These are phyloP conservation scores for Pezicula neosporulosa DNA, from an alignment of 2,329 filamentous ascomycete genomes.

Conservation along the genomic window DNA sequence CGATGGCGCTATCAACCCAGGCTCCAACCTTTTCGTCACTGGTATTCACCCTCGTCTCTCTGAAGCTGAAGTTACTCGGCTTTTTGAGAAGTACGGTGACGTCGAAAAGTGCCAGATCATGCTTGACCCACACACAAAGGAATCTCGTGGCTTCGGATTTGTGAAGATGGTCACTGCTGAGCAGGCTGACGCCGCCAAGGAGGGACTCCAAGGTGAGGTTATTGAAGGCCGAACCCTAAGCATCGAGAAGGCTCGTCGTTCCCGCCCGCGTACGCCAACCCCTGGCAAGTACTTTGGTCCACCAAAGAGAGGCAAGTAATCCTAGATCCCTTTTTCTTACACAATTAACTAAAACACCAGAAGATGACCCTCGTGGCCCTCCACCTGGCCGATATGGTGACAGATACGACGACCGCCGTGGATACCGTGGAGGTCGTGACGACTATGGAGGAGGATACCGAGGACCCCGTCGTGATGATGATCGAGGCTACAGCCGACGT, in stretches of 20 bases:
- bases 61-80: constrained; percentile 85
- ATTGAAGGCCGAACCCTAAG: constrained; percentile 94
- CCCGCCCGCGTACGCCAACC: constrained; percentile 90
- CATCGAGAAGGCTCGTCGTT: constrained; percentile 97
- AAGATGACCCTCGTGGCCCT: constrained; percentile 47
- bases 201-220: constrained; percentile 89
- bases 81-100: constrained; percentile 98
- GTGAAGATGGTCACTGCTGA: constrained; percentile 98
- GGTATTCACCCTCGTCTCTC: constrained; percentile 91
- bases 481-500: constrained; percentile 30
- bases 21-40: constrained; percentile 98
- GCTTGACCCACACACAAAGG: constrained; percentile 96
- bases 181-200: constrained; percentile 94
- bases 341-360: constrained; percentile 34
- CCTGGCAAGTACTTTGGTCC: constrained; percentile 99
- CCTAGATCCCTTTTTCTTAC: constrained; percentile 34
- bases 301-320: constrained; percentile 83
- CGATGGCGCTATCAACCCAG: constrained; percentile 82
- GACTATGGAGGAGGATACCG: constrained; percentile 54
- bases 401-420: constrained; percentile 61
- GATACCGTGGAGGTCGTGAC: constrained; percentile 44
- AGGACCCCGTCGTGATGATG: constrained; percentile 38
- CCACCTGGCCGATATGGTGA: constrained; percentile 45
- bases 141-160: constrained; percentile 97
- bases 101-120: constrained; percentile 99